Conservation (phyloP, 768 basidiomycete species). For the Amanita jacksonii region DNA sequence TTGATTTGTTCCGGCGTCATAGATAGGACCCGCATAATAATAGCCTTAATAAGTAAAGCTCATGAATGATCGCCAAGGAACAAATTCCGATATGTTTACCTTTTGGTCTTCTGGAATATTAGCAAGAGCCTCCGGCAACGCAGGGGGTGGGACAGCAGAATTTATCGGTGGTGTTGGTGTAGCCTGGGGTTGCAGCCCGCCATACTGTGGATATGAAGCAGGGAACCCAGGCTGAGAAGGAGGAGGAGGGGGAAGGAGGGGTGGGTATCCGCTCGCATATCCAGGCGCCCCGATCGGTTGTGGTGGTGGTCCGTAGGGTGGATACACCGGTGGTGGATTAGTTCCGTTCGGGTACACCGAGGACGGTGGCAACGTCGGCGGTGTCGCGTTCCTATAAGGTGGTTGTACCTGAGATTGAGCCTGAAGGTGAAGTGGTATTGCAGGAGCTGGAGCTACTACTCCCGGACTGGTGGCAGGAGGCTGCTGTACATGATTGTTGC, state of each 20-base stretch:
- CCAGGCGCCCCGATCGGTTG: background rate
- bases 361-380: slow-evolving; percentile 19
- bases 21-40: slow-evolving; percentile 68
- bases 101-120: slow-evolving; percentile 63
- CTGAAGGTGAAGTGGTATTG: slow-evolving; percentile 40
- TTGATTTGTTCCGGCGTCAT: slow-evolving; percentile 85
- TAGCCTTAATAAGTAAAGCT: slow-evolving; percentile 31
- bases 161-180: slow-evolving; percentile 17
- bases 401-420: slow-evolving; percentile 17
- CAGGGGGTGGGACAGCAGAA: slow-evolving; percentile 20
- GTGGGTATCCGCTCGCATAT: slow-evolving; percentile 4
- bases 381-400: slow-evolving; percentile 23
- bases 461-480: too few species aligned
- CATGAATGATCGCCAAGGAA: slow-evolving; percentile 11
- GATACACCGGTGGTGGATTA: slow-evolving; percentile 11
- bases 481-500: too few species aligned
- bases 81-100: slow-evolving; percentile 25
- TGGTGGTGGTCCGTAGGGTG: slow-evolving; percentile 16
- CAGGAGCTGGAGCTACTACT: slow-evolving; percentile 22
- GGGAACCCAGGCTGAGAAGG: slow-evolving; percentile 13
- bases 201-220: slow-evolving; percentile 16
- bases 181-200: slow-evolving; percentile 12
- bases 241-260: too few species aligned
- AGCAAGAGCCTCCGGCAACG: slow-evolving; percentile 43
- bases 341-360: slow-evolving; percentile 9